Percentiles rank a stretch among this genome's conserved stretches.
Evolutionary conservation across 176 grass and related monocot species (phyloP).

Genomic region (Zoysia japonica): DNA sequence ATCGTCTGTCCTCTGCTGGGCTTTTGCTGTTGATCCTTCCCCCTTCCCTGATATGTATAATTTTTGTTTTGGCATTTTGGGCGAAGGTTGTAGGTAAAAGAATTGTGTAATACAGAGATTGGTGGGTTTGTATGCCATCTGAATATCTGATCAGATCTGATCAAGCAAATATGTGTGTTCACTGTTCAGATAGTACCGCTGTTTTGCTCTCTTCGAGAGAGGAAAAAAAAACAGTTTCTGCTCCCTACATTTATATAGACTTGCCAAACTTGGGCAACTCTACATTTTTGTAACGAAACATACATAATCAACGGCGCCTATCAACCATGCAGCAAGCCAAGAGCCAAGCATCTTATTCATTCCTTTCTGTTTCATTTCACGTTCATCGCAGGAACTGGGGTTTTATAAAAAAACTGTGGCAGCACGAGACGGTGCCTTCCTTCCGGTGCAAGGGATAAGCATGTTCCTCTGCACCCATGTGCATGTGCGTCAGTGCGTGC

Average conservation of each 20-base stretch:
- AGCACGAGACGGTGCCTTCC: constrained; percentile 41
- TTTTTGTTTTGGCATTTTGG: constrained; percentile 52
- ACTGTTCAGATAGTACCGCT: constrained; percentile 7
- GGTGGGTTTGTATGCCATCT: constrained; percentile 31
- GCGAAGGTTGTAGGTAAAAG: constrained; percentile 58
- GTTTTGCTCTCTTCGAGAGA: background rate
- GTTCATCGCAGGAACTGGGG: background rate
- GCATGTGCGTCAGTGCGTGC: constrained; percentile 34
- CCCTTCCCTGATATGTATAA: constrained; percentile 55
- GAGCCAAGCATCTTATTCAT: constrained; percentile 32
- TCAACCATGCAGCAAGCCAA: constrained; percentile 38
- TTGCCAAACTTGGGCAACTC: background rate
- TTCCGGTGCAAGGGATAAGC: constrained; percentile 57
- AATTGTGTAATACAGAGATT: constrained; percentile 50
- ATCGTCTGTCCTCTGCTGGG: constrained; percentile 24
- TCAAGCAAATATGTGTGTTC: constrained; percentile 28
- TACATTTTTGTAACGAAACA: background rate
- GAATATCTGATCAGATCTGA: background rate
- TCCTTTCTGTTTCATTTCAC: constrained; percentile 23
- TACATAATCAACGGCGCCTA: background rate
- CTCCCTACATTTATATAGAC: too few species aligned
- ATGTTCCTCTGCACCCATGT: constrained; percentile 28
- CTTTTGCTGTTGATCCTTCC: constrained; percentile 17
- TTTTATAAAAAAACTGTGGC: constrained; percentile 1
- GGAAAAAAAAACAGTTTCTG: too few species aligned